Evolutionary conservation across 139 green algal species (phyloP).

Genomic region (Gonium pectorale): DNA sequence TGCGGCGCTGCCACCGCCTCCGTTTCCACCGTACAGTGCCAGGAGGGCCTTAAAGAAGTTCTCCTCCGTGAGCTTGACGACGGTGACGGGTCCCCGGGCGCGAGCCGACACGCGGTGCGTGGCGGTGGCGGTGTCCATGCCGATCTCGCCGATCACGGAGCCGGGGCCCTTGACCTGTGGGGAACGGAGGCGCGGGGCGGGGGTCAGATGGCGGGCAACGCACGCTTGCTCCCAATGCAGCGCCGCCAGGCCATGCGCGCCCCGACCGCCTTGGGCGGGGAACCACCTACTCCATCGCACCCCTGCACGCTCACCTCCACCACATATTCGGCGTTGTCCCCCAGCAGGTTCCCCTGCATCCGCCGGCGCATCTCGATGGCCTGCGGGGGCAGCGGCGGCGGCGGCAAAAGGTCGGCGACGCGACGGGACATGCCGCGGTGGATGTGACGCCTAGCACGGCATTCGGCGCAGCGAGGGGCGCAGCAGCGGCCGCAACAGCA

Average conservation of each 20-base stretch:
- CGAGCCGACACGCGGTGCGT: conserved; percentile 33
- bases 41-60: conserved; percentile 58
- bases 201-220: no score
- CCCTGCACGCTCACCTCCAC: conserved; percentile 51
- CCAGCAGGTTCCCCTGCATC: conserved; percentile 44
- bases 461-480: no score
- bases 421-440: no score
- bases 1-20: conserved; percentile 11
- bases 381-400: background rate
- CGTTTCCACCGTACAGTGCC: conserved; percentile 42
- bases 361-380: conserved; percentile 52
- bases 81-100: conserved; percentile 36
- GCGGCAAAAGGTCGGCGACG: no score
- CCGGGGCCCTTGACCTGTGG: conserved; percentile 54
- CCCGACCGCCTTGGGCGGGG: no score
- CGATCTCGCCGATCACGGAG: conserved; percentile 56
- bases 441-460: no score
- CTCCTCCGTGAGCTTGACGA: conserved; percentile 59
- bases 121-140: conserved; percentile 5
- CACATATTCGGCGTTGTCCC: conserved; percentile 44
- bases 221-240: no score
- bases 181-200: background rate
- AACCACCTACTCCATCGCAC: no score
- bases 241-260: no score
- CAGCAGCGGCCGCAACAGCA: no score